Conservation (phyloP, 176 grass and related monocot genomes). For the Cocos nucifera region DNA sequence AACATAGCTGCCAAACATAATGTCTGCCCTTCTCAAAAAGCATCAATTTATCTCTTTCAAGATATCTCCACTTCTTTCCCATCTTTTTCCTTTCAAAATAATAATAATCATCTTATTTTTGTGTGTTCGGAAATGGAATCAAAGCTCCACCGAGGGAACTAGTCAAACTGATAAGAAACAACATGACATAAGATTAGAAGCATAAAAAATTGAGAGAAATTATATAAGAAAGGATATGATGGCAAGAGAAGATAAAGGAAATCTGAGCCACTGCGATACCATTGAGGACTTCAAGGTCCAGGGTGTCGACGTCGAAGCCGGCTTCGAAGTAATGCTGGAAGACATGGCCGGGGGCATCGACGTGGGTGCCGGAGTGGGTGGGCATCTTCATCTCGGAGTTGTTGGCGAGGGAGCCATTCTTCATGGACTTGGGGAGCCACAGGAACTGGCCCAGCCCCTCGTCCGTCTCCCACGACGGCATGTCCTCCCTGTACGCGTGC, state of each 20-base stretch:
- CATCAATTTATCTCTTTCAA: no score
- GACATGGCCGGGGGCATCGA: conserved; percentile 52
- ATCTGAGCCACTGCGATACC: not conserved
- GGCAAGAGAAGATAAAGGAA: no score
- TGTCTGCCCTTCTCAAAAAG: no score
- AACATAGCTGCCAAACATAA: no score
- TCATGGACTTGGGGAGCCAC: conserved; percentile 53
- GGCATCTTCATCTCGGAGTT: conserved; percentile 57
- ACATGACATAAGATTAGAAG: no score
- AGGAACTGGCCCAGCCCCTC: conserved; percentile 36
- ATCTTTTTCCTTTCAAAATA: no score
- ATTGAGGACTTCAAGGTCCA: conserved; percentile 33
- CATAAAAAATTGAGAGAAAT: no score
- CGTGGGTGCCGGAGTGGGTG: conserved; percentile 56
- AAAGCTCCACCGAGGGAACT: no score
- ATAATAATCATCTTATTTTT: no score
- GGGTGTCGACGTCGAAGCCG: conserved; percentile 37
- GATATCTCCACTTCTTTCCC: no score
- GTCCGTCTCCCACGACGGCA: conserved; percentile 33
- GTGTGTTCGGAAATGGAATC: no score
- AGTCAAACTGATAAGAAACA: no score
- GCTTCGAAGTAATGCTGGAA: conserved; percentile 31
- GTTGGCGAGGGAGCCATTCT: conserved; percentile 51
- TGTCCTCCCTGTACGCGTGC: conserved; percentile 52
- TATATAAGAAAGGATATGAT: not conserved